phyloP scores from a whole-genome alignment of 805 yeast species.

The Danielia reshetovae region DNA sequence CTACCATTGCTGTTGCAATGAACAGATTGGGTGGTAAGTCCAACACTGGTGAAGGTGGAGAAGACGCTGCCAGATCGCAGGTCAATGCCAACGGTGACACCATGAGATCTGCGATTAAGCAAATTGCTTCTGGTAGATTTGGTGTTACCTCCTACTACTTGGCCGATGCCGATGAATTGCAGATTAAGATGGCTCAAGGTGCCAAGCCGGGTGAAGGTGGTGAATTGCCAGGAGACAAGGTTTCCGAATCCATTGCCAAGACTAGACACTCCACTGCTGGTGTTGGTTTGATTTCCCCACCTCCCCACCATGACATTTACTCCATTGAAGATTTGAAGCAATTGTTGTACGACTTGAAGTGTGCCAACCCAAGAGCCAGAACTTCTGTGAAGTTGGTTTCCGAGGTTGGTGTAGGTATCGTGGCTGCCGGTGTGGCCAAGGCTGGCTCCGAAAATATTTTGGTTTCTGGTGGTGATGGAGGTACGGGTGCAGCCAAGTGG shows the following conservation, averaged over 20 bases:
- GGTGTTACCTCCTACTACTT: constrained; percentile 95
- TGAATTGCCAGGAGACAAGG: constrained; percentile 94
- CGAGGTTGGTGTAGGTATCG: constrained; percentile 98
- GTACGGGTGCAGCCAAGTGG: constrained; percentile 99
- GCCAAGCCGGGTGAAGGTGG: constrained; percentile 99
- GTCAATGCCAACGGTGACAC: constrained; percentile 88
- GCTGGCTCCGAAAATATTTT: constrained; percentile 97
- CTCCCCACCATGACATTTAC: constrained; percentile 98
- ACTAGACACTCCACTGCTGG: constrained; percentile 96
- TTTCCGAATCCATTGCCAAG: constrained; percentile 80
- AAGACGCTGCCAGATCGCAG: constrained; percentile 85
- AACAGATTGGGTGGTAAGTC: constrained; percentile 96
- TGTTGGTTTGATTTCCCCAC: constrained; percentile 96
- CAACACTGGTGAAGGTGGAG: constrained; percentile 99
- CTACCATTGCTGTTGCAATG: constrained; percentile 98
- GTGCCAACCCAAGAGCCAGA: constrained; percentile 95
- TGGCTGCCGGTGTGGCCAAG: constrained; percentile 98
- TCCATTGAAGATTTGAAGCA: constrained; percentile 98
- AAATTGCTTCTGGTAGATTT: constrained; percentile 95
- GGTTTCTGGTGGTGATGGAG: constrained; percentile 98
- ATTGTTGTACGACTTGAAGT: constrained; percentile 91
- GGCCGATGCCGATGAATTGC: constrained; percentile 95
- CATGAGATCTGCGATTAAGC: constrained; percentile 98
- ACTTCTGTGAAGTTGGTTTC: constrained; percentile 95
- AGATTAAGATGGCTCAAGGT: constrained; percentile 98